Evolutionary conservation across 495 filamentous ascomycete genomes (phyloP).

Genomic region (Aspergillus incahuasiensis): DNA sequence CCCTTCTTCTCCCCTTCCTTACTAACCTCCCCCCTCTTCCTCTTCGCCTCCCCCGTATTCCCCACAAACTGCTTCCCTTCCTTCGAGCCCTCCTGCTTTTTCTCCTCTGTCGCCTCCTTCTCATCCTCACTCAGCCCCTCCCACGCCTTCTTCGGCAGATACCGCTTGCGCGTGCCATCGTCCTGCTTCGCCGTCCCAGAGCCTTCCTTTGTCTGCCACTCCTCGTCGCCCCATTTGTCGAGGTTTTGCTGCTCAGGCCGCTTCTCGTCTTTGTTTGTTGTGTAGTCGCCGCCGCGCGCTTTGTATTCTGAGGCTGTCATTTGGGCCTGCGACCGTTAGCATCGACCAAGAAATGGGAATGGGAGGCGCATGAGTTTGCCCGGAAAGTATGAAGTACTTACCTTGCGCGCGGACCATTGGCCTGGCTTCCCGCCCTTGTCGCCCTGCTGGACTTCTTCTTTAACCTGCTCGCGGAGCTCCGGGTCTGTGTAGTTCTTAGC

Average conservation of each 20-base stretch:
- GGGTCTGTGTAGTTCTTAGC: slow-evolving; percentile 48
- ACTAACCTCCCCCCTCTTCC: slow-evolving; percentile 25
- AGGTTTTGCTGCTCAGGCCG: slow-evolving; percentile 39
- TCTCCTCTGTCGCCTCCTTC: slow-evolving; percentile 41
- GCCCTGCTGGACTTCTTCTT: slow-evolving; percentile 41
- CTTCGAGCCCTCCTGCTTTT: slow-evolving; percentile 37
- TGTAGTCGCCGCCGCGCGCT: slow-evolving; percentile 46
- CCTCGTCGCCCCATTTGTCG: slow-evolving; percentile 42
- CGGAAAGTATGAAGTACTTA: slow-evolving; percentile 4
- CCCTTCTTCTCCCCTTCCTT: slow-evolving; percentile 20
- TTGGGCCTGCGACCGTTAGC: slow-evolving; percentile 31
- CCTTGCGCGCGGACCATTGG: slow-evolving; percentile 49
- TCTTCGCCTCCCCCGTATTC: slow-evolving; percentile 38
- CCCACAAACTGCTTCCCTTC: slow-evolving; percentile 43
- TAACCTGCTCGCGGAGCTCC: slow-evolving; percentile 43
- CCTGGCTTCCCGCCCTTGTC: slow-evolving; percentile 47
- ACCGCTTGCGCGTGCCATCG: slow-evolving; percentile 42
- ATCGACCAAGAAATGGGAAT: not conserved
- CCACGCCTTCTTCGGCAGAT: slow-evolving; percentile 48
- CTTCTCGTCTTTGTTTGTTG: slow-evolving; percentile 37
- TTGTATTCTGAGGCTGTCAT: slow-evolving; percentile 50
- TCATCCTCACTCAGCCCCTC: slow-evolving; percentile 43
- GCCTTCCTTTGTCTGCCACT: slow-evolving; percentile 51
- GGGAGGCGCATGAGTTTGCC: too few species aligned
- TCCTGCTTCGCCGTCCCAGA: slow-evolving; percentile 37